Conservation (phyloP, 179 eudicot genomes). For the Drosera spatulata region DNA sequence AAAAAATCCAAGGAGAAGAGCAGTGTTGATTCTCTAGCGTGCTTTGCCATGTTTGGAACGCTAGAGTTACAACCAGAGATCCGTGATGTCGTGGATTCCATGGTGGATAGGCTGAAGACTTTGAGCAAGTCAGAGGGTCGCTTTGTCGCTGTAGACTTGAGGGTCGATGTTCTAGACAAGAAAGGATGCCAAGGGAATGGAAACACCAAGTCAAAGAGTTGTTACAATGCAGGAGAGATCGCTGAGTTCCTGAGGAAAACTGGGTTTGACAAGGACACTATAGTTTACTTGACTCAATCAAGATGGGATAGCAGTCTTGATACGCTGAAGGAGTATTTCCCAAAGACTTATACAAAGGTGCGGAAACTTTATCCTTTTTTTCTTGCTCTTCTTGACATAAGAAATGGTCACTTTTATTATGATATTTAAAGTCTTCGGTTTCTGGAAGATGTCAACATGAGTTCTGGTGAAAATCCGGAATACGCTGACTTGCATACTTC, state of each 20-base stretch:
- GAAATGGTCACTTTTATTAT: background rate
- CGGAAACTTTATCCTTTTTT: background rate
- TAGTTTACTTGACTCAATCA: conserved; percentile 83
- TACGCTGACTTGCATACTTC: too few species aligned
- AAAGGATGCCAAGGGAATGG: conserved; percentile 60
- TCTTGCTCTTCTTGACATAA: background rate
- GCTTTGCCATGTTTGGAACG: conserved; percentile 86
- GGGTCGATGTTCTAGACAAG: conserved; percentile 64
- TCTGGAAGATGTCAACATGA: too few species aligned
- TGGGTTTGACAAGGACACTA: conserved; percentile 83
- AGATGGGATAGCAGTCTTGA: conserved; percentile 90
- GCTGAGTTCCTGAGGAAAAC: conserved; percentile 61
- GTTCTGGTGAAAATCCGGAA: too few species aligned
- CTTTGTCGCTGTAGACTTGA: conserved; percentile 85
- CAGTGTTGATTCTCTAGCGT: conserved; percentile 44
- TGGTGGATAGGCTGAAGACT: conserved; percentile 70
- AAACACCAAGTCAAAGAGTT: conserved; percentile 46
- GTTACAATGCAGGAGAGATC: conserved; percentile 74
- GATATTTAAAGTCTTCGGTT: background rate
- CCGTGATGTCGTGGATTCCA: conserved; percentile 74
- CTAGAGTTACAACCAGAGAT: conserved; percentile 69
- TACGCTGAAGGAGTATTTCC: conserved; percentile 75
- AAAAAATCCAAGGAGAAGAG: conserved; percentile 33
- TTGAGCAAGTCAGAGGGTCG: conserved; percentile 74
- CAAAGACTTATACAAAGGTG: conserved; percentile 97